Percentiles rank a stretch among this genome's conserved stretches.
Conservation (phyloP, 2,329 filamentous ascomycete species). For the Pestalotiopsis sp. region DNA sequence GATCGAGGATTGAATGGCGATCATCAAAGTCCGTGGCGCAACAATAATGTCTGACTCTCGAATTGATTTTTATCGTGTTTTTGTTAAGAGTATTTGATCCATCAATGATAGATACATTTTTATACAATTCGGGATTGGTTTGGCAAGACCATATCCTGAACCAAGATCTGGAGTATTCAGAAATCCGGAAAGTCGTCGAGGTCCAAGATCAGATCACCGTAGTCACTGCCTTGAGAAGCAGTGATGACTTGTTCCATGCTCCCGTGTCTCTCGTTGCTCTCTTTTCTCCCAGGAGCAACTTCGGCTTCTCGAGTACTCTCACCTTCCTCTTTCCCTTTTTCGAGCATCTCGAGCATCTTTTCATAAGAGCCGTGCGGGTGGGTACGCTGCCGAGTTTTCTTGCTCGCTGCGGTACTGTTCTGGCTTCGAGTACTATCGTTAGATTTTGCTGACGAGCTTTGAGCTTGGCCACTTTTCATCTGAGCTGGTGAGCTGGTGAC, state of each 20-base stretch:
- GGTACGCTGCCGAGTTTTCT: neutral
- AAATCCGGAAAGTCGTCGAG: conserved; percentile 10
- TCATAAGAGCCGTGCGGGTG: conserved; percentile 20
- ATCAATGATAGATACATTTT: no score
- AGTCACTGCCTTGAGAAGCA: conserved; percentile 30
- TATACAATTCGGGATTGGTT: neutral
- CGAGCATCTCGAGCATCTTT: conserved; percentile 19
- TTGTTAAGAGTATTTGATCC: no score
- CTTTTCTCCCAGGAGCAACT: no score
- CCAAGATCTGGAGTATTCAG: neutral
- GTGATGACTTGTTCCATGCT: neutral
- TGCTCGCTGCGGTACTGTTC: conserved; percentile 7
- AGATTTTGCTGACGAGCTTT: neutral
- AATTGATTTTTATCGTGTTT: no score
- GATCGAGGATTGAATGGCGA: no score
- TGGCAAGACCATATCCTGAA: neutral
- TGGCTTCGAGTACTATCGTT: conserved; percentile 10
- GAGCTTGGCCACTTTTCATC: neutral
- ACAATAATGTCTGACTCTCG: no score
- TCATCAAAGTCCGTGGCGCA: no score
- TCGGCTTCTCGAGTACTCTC: neutral
- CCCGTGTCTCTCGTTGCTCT: no score
- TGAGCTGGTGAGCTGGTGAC: neutral
- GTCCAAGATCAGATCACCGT: conserved; percentile 25
- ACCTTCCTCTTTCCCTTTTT: neutral